These are phyloP conservation scores for Begonia fuchsioides DNA, from an alignment of 306 rosid species.

Conservation along the genomic window DNA sequence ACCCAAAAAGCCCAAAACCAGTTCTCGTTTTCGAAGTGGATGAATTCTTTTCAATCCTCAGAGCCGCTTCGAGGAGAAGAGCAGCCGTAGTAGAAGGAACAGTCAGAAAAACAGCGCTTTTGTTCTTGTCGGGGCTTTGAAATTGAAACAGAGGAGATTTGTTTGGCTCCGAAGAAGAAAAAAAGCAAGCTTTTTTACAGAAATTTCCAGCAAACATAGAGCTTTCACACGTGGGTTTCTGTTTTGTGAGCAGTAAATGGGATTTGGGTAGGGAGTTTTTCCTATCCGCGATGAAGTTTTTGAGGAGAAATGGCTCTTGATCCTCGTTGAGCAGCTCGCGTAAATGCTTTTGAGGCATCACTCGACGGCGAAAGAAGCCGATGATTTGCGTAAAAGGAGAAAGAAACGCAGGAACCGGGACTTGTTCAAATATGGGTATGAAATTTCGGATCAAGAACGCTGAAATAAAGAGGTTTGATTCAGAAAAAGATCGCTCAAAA, in stretches of 20 bases:
- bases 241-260: neutral
- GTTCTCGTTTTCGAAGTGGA: constrained; percentile 16
- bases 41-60: constrained; percentile 48
- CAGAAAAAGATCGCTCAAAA: too few species aligned
- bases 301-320: constrained; percentile 2
- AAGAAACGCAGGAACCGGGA: too few species aligned
- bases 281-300: neutral
- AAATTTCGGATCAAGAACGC: too few species aligned
- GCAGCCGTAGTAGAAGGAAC: constrained; percentile 64
- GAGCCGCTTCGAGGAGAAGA: constrained; percentile 75
- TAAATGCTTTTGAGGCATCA: neutral
- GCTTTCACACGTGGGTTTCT: constrained; percentile 11
- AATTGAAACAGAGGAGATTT: constrained; percentile 58
- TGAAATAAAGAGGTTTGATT: too few species aligned
- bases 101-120: constrained; percentile 45
- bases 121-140: constrained; percentile 18
- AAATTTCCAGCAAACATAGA: constrained; percentile 14
- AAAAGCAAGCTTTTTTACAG: constrained; percentile 47
- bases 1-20: constrained; percentile 48
- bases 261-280: neutral
- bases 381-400: too few species aligned
- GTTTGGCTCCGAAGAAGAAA: constrained; percentile 39
- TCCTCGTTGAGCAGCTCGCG: neutral
- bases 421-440: too few species aligned
- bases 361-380: too few species aligned